Base-by-base conservation (phyloP, 805 yeast genomes). In the Metschnikowia cerradonensis region DNA sequence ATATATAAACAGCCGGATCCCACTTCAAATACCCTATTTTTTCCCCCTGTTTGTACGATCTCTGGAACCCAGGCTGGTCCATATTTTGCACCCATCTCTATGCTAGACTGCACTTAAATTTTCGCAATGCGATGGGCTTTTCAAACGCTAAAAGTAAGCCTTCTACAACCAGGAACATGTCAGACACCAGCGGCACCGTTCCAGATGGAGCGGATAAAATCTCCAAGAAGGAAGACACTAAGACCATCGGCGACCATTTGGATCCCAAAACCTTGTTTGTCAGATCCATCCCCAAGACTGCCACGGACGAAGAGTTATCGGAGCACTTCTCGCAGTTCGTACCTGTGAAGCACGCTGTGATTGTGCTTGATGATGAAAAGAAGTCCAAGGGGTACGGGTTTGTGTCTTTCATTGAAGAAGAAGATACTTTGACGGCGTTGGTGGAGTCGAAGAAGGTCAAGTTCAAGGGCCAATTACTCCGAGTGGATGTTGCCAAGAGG, bases 351-450 rank as follows among this genome's bases (percentile, higher is more conserved):
- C 99, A 94, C 68, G 96, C 97, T 1, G 91, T 90, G 41, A 80
- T 94, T 39, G 98, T 94, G 15, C 86, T 76, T 37, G 97, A 91
- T 63, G 74, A 75, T 10, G 82, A 85, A 34, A 81, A 87, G 49
- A 77, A 85, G 41, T 89, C 97, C 2, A 80, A 91, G 66, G 98
- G 99, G 1, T 94, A 91, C 69, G 99, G 99, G 3, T 94, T 94
- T 67, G 99, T 90, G 14, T 85, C 96, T 35, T 94, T 94, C 67
- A 81, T 88, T 1, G 69, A 79, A 45, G 90, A 88, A 55, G 96
- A 90, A 44, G 99, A 94, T 64, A 88, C 97, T 0, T 65, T 78
- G 38, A 72, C 78, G 42, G 97, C 97, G 0, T 72, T 91, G 55
- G 80, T 76, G 19, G 79, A 82, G 56, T 74, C 92, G 14, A 82